Evolutionary conservation across 2,329 filamentous ascomycete species (phyloP).

Genomic region (Ophiostoma tasmaniense): DNA sequence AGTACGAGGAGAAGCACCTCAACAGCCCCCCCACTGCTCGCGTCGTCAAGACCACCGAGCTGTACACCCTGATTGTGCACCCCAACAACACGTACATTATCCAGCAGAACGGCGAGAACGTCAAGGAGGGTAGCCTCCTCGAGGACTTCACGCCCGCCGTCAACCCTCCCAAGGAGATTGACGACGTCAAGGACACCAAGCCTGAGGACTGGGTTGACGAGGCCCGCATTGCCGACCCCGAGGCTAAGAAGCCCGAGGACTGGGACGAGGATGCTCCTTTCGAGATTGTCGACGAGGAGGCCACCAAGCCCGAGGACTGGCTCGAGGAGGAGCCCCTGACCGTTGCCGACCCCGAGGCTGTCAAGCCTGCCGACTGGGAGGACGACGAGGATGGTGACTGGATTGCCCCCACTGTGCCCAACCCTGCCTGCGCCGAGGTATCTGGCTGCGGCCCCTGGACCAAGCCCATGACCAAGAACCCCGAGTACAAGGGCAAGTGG

Average conservation of each 20-base stretch:
- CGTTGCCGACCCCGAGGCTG: slow-evolving; percentile 83
- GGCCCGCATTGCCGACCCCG: slow-evolving; percentile 80
- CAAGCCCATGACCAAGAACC: slow-evolving; percentile 88
- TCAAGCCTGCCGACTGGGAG: slow-evolving; percentile 99
- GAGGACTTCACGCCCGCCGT: slow-evolving; percentile 91
- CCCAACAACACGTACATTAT: slow-evolving; percentile 94
- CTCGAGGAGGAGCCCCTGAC: slow-evolving; percentile 78
- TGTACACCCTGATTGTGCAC: slow-evolving; percentile 95
- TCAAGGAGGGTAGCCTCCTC: slow-evolving; percentile 82
- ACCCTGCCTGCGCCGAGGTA: slow-evolving; percentile 89
- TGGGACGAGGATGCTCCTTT: slow-evolving; percentile 98
- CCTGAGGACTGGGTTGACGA: slow-evolving; percentile 94
- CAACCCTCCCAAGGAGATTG: slow-evolving; percentile 91
- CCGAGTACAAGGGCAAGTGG: slow-evolving; percentile 99
- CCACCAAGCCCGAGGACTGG: slow-evolving; percentile 90
- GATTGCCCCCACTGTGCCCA: slow-evolving; percentile 79
- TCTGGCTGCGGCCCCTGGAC: slow-evolving; percentile 93
- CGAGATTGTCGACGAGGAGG: slow-evolving; percentile 91
- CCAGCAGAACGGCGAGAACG: slow-evolving; percentile 79
- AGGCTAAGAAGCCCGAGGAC: slow-evolving; percentile 92
- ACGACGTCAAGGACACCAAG: slow-evolving; percentile 88
- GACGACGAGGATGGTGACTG: slow-evolving; percentile 99
- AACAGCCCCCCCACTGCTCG: slow-evolving; percentile 72
- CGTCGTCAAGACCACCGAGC: slow-evolving; percentile 83
- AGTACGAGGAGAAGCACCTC: slow-evolving; percentile 99